Conservation (phyloP, 2,329 filamentous ascomycete species). For the Paraphoma chrysanthemicola region DNA sequence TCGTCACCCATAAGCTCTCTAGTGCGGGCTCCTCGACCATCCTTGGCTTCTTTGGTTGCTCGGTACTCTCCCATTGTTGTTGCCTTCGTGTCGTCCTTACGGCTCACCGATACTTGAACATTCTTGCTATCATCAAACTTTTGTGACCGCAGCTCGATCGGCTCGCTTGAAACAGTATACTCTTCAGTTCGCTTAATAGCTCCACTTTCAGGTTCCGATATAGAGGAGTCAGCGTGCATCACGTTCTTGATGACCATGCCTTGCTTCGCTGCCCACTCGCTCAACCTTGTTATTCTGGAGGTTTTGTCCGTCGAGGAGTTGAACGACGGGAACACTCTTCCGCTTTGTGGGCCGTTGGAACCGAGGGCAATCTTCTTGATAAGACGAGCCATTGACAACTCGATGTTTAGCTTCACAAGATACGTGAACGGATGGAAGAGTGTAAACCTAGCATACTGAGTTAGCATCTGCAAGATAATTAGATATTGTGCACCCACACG, state of each 20-base stretch:
- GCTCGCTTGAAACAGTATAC: conserved; percentile 11
- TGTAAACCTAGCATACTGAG: conserved; percentile 43
- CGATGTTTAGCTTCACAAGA: conserved; percentile 54
- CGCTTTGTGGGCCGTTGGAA: not conserved
- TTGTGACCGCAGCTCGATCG: not conserved
- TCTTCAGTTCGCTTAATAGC: conserved; percentile 12
- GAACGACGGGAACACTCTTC: not conserved
- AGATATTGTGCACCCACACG: conserved; percentile 34
- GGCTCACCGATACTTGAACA: not conserved
- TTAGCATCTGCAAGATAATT: too few species aligned
- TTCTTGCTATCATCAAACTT: not conserved
- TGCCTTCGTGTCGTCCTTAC: not conserved
- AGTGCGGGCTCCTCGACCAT: not conserved
- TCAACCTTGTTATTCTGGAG: conserved; percentile 8
- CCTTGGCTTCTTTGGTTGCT: not conserved
- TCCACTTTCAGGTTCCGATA: not conserved
- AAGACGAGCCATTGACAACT: conserved; percentile 47
- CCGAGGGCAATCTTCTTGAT: conserved; percentile 40
- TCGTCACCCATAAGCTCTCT: not conserved
- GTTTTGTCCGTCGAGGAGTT: conserved; percentile 4
- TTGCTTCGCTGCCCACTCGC: not conserved
- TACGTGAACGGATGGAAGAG: conserved; percentile 58
- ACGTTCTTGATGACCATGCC: conserved; percentile 8
- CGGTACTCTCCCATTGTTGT: not conserved
- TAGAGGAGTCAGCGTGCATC: conserved; percentile 6